These are phyloP conservation scores for Spatholobus suberectus DNA, from an alignment of 306 rosid species.

Conservation along the genomic window DNA sequence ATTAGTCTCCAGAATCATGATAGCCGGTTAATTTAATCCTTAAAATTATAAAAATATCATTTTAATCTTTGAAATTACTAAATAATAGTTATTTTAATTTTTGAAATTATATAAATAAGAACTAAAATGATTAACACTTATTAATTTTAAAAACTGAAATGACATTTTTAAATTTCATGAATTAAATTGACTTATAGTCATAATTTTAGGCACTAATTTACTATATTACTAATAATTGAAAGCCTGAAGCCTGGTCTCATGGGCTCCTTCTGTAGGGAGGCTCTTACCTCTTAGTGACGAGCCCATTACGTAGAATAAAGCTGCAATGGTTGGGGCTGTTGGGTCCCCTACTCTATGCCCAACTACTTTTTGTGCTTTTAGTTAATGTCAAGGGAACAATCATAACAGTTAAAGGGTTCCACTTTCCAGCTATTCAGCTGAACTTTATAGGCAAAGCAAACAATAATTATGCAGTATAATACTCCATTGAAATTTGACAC, in stretches of 20 bases:
- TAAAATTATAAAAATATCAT: not conserved
- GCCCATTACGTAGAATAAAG: conserved; percentile 9
- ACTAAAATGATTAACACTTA: not conserved
- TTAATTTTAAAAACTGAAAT: not conserved
- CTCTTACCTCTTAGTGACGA: not conserved
- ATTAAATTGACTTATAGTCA: no score
- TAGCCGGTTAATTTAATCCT: not conserved
- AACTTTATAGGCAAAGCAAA: not conserved
- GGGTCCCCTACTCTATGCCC: conserved; percentile 7
- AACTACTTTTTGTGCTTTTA: conserved; percentile 1
- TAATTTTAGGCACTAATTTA: not conserved
- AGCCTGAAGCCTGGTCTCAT: not conserved
- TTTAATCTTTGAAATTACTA: not conserved
- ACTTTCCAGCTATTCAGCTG: conserved; percentile 14
- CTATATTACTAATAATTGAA: not conserved
- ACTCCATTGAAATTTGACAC: not conserved
- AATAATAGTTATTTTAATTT: not conserved
- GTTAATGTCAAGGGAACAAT: not conserved
- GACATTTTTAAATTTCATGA: no score
- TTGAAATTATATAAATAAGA: not conserved
- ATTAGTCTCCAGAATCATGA: not conserved
- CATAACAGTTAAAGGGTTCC: not conserved
- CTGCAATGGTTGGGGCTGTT: not conserved
- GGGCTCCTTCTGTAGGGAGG: not conserved
- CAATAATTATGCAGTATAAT: not conserved